These are phyloP conservation scores for Gossypium arboreum DNA, from an alignment of 345 rosid genomes.

Conservation along the genomic window DNA sequence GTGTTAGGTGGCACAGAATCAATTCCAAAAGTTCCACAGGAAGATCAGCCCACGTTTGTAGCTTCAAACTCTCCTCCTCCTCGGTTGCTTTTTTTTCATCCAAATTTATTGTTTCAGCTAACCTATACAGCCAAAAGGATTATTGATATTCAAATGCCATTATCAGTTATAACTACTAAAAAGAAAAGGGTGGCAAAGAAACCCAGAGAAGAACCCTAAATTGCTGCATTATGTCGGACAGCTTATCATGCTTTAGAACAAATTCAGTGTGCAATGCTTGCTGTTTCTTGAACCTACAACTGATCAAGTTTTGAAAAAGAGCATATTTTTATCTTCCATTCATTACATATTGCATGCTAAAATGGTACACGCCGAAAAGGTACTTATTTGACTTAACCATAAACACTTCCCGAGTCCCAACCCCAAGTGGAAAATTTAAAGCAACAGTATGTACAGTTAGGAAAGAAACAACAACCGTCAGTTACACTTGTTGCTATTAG, in stretches of 20 bases:
- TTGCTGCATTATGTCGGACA: not conserved
- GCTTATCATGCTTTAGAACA: not conserved
- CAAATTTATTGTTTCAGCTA: conserved; percentile 28
- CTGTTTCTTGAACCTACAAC: not conserved
- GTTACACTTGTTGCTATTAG: not conserved
- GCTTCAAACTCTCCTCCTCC: conserved; percentile 26
- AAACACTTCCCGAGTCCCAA: not conserved
- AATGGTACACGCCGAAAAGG: not conserved
- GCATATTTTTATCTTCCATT: not conserved
- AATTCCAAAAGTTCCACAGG: conserved; percentile 55
- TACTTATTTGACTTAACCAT: not conserved
- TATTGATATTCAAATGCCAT: conserved; percentile 8
- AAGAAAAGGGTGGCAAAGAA: not conserved
- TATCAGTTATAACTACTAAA: not conserved
- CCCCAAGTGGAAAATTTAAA: not conserved
- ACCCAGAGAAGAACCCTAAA: not conserved
- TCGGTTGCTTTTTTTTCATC: conserved; percentile 12
- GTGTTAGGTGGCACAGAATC: conserved; percentile 36
- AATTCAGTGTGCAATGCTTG: not conserved
- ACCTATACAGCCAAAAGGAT: conserved; percentile 25
- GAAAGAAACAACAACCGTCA: not conserved
- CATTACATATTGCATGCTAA: not conserved
- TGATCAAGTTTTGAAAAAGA: not conserved
- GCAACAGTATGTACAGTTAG: not conserved
- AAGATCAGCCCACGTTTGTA: conserved; percentile 50